Conservation (phyloP, 2,329 filamentous ascomycete genomes). For the Pseudocercospora fijiensis region DNA sequence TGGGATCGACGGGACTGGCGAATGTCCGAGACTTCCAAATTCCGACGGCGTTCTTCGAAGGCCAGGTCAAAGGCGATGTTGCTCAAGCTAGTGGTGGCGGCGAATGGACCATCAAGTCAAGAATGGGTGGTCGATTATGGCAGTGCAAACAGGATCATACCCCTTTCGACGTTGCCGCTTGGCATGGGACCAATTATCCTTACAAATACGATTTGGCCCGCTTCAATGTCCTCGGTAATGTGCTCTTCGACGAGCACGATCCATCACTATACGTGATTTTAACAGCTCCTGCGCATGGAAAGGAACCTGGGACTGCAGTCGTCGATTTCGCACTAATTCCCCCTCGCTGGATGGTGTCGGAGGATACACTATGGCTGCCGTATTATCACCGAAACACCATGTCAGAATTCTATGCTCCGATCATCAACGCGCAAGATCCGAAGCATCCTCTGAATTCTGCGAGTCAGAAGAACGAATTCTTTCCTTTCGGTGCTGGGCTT, state of each 20-base stretch:
- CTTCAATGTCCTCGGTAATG: conserved; percentile 56
- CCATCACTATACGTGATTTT: conserved; percentile 65
- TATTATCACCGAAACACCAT: conserved; percentile 69
- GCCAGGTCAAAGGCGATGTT: conserved; percentile 6
- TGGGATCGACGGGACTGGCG: conserved; percentile 64
- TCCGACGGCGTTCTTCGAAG: conserved; percentile 58
- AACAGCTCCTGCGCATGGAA: conserved; percentile 54
- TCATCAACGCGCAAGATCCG: conserved; percentile 57
- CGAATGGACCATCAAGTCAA: conserved; percentile 18
- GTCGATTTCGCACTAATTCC: conserved; percentile 61
- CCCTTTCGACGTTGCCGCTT: conserved; percentile 67
- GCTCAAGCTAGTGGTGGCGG: conserved; percentile 10
- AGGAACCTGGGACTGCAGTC: conserved; percentile 52
- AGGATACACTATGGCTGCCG: conserved; percentile 68
- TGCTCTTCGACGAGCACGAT: conserved; percentile 62
- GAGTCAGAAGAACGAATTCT: conserved; percentile 8
- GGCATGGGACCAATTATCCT: conserved; percentile 65
- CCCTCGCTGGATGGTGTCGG: conserved; percentile 55
- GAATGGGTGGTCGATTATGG: conserved; percentile 16
- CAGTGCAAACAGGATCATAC: conserved; percentile 54
- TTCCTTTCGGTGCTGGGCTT: conserved; percentile 19
- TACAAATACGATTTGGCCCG: conserved; percentile 58
- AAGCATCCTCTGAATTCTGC: conserved; percentile 36
- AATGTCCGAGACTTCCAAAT: conserved; percentile 63
- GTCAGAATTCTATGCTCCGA: conserved; percentile 61